Percentiles rank a stretch among this genome's conserved stretches.
These are phyloP conservation scores for Trametes sp. DNA, from an alignment of 1,284 basidiomycete species.

Conservation along the genomic window DNA sequence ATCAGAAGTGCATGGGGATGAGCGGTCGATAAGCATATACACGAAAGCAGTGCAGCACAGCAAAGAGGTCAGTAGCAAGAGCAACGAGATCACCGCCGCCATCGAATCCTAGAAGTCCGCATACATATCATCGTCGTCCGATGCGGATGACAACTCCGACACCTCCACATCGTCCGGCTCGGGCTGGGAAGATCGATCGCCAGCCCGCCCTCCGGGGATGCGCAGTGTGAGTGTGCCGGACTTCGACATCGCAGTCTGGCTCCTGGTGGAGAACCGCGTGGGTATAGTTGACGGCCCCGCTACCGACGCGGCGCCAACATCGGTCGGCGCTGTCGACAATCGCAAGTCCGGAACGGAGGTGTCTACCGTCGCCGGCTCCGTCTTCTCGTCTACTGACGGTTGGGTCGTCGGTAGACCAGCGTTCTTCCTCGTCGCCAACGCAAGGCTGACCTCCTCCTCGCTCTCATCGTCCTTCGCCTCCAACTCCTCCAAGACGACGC, in stretches of 20 bases:
- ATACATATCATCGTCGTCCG: conserved; percentile 24
- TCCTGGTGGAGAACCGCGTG: neutral
- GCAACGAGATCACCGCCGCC: neutral
- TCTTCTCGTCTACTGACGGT: neutral
- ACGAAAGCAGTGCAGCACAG: neutral
- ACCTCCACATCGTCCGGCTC: conserved; percentile 1
- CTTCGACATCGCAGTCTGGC: neutral
- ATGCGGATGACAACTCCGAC: conserved; percentile 3
- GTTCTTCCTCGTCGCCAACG: neutral
- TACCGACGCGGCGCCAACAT: neutral
- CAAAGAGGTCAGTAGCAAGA: neutral
- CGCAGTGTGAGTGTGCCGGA: conserved; percentile 8
- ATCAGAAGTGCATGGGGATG: neutral
- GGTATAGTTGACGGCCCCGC: neutral
- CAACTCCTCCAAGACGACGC: neutral
- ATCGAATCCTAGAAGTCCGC: conserved; percentile 5
- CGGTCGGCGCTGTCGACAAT: neutral
- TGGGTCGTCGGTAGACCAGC: neutral
- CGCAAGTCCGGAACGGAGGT: too few species aligned
- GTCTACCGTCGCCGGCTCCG: neutral
- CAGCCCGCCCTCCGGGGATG: conserved; percentile 17
- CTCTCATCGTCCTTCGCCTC: conserved; percentile 2
- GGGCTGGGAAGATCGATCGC: neutral
- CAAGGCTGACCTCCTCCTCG: conserved; percentile 12
- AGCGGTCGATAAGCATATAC: neutral